Conservation (phyloP, 176 grass and related monocot species). For the Cenchrus fungigraminus region DNA sequence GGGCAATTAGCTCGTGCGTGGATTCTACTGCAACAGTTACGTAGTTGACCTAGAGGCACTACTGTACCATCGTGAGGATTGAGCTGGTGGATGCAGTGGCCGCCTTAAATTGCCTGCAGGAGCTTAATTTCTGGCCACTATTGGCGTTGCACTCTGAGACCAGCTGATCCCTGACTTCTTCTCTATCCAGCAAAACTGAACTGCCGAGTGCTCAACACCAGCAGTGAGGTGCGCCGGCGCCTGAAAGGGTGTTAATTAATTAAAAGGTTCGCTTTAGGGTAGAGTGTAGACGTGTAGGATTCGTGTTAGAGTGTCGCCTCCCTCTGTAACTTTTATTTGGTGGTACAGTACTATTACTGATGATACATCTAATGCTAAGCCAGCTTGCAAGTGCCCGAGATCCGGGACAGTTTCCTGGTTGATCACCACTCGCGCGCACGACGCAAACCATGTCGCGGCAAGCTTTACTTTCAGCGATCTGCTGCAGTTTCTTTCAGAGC, state of each 20-base stretch:
- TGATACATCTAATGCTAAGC: not conserved
- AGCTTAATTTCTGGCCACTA: not conserved
- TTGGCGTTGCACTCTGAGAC: not conserved
- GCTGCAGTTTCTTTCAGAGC: no score
- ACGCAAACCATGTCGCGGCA: not conserved
- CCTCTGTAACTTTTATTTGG: not conserved
- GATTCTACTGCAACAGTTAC: not conserved
- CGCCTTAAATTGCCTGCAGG: not conserved
- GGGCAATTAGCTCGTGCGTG: not conserved
- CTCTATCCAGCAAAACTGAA: slow-evolving; percentile 3
- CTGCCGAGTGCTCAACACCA: not conserved
- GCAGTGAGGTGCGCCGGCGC: not conserved
- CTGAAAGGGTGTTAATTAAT: not conserved
- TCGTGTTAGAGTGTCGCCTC: not conserved
- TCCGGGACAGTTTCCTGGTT: slow-evolving; percentile 24
- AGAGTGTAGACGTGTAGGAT: not conserved
- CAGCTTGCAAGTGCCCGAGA: slow-evolving; percentile 25
- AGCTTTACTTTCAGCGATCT: no score
- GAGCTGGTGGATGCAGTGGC: not conserved
- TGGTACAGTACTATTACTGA: not conserved
- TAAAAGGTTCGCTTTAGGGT: not conserved
- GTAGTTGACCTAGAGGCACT: not conserved
- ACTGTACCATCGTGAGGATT: not conserved
- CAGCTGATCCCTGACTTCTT: not conserved
- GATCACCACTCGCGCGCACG: not conserved